Base-by-base conservation (phyloP, 192 early-diverging fungal species). In the Coemansia sp. region DNA sequence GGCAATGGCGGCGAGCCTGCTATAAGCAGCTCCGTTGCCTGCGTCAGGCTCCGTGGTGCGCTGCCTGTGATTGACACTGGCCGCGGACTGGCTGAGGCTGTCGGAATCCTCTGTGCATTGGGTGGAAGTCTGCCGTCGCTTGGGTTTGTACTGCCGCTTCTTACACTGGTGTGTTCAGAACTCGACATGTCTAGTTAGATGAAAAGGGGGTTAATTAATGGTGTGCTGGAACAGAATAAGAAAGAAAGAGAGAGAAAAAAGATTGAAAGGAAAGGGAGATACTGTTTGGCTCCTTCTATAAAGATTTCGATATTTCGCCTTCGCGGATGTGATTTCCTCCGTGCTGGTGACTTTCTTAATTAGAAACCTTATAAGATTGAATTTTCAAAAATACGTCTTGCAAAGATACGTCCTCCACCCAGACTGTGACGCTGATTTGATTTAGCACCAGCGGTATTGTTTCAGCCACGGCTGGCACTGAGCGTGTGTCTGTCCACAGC, bases 81-180 rank as follows among this genome's bases (percentile, higher is more conserved):
- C 14, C 53, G 53, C 3, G 61, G 48, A 15, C 62, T 64, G 28
- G 31, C 29, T 25, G 61, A 50, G 27, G 48, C 31, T 17, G 61
- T 61, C 6, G 75, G 36, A 15, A 50, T 31, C 25, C 50, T 65
- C 50, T 78, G 75, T 3, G 75, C 75, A 23, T 78, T 78, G 8
- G 62, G 65, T 15, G 75, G 70, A 13, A 78, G 55, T 7, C 70
- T 52, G 14, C 33, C 41, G 29, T 30, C 44, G 30, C 25, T 33
- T 7, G 40, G 33, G 29, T 33, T 54, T 33, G 52, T 10, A 23
- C 22, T 29, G 15, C 50, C 28, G 50, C 30, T 50, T 19, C 30
- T 50, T 19, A 41, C 27, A 19, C 57, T 40, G 22, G 52, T 60
- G 34, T 36, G 53, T 41, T 28, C 61, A 10, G 55, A 34, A n/a